Percentiles rank a stretch among this genome's conserved stretches.
Evolutionary conservation across 2,329 filamentous ascomycete species (phyloP).

Genomic region (Beauveria sp.): DNA sequence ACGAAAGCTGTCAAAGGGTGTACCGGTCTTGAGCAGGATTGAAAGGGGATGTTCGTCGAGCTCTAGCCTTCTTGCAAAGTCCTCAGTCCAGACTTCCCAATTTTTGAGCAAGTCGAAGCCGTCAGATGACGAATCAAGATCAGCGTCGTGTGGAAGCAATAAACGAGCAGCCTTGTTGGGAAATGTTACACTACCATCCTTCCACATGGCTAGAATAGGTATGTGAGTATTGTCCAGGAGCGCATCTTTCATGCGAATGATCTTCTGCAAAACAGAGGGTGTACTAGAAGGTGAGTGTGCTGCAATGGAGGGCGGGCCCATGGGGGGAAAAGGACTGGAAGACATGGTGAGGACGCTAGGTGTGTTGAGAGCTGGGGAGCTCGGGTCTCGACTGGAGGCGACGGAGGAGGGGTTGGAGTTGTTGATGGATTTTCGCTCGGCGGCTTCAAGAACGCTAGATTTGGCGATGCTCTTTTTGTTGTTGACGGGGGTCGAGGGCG

Average conservation of each 20-base stretch:
- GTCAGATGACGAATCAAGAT: constrained; percentile 33
- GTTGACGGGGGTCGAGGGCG: constrained; percentile 23
- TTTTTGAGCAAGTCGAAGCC: constrained; percentile 50
- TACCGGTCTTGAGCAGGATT: constrained; percentile 52
- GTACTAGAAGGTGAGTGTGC: constrained; percentile 44
- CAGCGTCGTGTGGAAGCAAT: constrained; percentile 38
- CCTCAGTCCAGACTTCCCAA: constrained; percentile 57
- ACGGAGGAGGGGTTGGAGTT: constrained; percentile 40
- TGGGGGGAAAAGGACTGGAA: constrained; percentile 55
- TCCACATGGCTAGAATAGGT: constrained; percentile 74
- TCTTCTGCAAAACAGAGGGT: constrained; percentile 64
- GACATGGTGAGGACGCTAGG: constrained; percentile 47
- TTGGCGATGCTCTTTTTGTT: constrained; percentile 32
- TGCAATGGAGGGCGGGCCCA: constrained; percentile 54
- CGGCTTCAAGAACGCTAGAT: constrained; percentile 35
- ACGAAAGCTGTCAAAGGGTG: constrained; percentile 49
- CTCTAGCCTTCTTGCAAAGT: constrained; percentile 53
- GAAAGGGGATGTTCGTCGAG: constrained; percentile 60
- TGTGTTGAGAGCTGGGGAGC: constrained; percentile 39
- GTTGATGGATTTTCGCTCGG: constrained; percentile 36
- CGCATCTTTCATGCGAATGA: constrained; percentile 68
- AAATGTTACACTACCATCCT: constrained; percentile 65
- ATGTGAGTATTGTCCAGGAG: constrained; percentile 67
- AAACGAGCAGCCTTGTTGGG: constrained; percentile 59
- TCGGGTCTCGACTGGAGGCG: constrained; percentile 40